Evolutionary conservation across 371 early-diverging fungal genomes (phyloP).

Genomic region (Nematocida major): DNA sequence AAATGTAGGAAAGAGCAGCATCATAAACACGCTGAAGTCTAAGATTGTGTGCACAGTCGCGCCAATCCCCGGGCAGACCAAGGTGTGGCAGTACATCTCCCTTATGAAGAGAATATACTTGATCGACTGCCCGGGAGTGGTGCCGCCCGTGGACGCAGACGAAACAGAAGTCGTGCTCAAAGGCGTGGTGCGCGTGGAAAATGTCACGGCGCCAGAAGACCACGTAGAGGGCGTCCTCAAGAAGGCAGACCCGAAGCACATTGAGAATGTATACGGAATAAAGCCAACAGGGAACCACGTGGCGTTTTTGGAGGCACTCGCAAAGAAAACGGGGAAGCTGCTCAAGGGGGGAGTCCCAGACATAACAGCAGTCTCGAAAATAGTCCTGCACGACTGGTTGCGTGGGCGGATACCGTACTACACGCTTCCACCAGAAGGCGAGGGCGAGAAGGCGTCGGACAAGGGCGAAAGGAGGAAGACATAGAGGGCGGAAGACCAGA

Average conservation of each 20-base stretch:
- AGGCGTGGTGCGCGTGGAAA: conserved; percentile 93
- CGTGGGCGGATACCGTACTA: conserved; percentile 94
- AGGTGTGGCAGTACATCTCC: conserved; percentile 98
- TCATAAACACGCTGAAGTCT: conserved; percentile 89
- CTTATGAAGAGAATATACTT: conserved; percentile 93
- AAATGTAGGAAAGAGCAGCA: conserved; percentile 70
- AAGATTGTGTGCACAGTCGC: conserved; percentile 95
- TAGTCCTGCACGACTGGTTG: conserved; percentile 94
- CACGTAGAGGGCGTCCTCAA: conserved; percentile 76
- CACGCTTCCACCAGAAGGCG: conserved; percentile 73
- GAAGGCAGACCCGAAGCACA: conserved; percentile 67
- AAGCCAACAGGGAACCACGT: conserved; percentile 71
- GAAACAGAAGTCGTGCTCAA: conserved; percentile 67
- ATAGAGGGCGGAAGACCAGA: background rate
- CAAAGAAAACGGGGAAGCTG: conserved; percentile 79
- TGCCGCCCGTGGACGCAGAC: conserved; percentile 85
- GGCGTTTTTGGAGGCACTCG: conserved; percentile 77
- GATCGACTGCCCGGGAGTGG: conserved; percentile 98
- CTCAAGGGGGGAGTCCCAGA: conserved; percentile 92
- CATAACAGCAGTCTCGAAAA: conserved; percentile 80
- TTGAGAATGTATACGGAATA: conserved; percentile 34
- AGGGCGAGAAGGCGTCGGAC: too few species aligned
- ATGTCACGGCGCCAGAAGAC: conserved; percentile 80
- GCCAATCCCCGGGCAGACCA: conserved; percentile 97
- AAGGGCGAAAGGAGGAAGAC: conserved; percentile 56